Conservation (phyloP, 345 rosid species). For the thale cress (Arabidopsis thaliana) region TAIR10.1 NC_003071.7:12191501-12192000, state of each 20-base stretch:
- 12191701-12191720: no score
- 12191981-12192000: background rate
- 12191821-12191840: background rate
- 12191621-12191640: no score
- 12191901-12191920: background rate
- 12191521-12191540: no score
- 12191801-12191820: background rate
- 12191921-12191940: conserved; percentile 2
- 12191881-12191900: background rate
- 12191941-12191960: conserved; percentile 18
- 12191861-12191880: conserved; percentile 15
- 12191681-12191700: no score
- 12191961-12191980: conserved; percentile 7
- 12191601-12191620: background rate
- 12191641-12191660: no score
- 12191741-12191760: background rate
- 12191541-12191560: no score
- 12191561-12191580: no score
- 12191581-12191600: background rate
- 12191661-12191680: no score
- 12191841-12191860: background rate
- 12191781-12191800: background rate
- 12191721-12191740: no score
- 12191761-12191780: background rate
- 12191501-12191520: no score